Evolutionary conservation across 2,329 filamentous ascomycete species (phyloP), one percentile per base, ranked within the genome.

Genomic region (Fonsecaea pugnacius): DNA sequence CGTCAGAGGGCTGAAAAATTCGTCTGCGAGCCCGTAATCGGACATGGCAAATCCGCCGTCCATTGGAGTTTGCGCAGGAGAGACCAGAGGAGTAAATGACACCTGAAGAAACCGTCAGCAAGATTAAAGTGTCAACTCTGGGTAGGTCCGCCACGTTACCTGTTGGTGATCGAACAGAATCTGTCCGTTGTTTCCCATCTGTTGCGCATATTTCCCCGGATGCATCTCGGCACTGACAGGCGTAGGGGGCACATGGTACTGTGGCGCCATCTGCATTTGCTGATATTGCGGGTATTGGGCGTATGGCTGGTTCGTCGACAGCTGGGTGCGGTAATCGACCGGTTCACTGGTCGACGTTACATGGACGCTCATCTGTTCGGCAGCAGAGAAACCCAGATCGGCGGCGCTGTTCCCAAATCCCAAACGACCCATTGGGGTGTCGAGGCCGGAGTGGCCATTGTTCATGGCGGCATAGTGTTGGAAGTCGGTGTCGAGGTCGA

Each of bases 1-100:
- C 1, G 79, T 82, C 36, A 83, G 74, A 27, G 80, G 80, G 27
- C 79, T 83, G 67, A 83, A 82, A 69, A 81, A 80, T 70, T 82
- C 80, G 54, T 79, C 78, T 9, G 79, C 78, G 27, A 79, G 77
- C 9, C 79, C 76, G 69, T 80, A 83, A 67, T 82, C 79, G 9
- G 79, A 77, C 46, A 82, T 73, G 59, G 77, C 76, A 60, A 81
- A 80, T 68, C 80, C 78, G 35, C 75, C 76, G 66, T 82, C 80
- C 63, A 82, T 71, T 3, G 80, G 80, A 7, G 80, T 82, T 75
- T 82, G 81, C 27, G 80, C 80, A 10, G 80, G 80, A 55, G 80
- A 83, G 32, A 83, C 76, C 43, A 82, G 75, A 21, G 80, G 80
- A 8, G 80, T 83, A 70, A 82, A 83, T 12, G 80, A 75, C 56